A percentile compares a stretch with the other conserved stretches of the same genome.
Conservation (phyloP, 1,139 yeast genomes). For the Lodderomyces orthopsilosis region DNA sequence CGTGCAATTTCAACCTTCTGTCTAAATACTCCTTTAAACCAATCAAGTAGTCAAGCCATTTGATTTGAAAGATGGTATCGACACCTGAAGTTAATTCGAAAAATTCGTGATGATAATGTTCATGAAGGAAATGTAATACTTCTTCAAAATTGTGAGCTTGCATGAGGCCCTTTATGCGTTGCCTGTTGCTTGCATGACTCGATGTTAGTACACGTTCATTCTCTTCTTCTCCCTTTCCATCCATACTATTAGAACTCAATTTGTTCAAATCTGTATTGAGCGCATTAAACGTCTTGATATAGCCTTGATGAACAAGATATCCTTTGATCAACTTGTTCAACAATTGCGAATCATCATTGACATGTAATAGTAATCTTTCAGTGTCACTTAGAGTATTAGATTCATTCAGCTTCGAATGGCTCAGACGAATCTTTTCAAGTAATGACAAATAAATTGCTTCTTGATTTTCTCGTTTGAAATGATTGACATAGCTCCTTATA, state of each 20-base stretch:
- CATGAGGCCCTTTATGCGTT: slow-evolving; percentile 46
- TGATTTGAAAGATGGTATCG: slow-evolving; percentile 52
- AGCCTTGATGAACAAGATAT: slow-evolving; percentile 74
- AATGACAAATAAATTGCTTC: slow-evolving; percentile 13
- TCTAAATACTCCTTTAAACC: slow-evolving; percentile 24
- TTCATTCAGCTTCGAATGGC: neutral
- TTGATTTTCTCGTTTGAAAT: slow-evolving; percentile 30
- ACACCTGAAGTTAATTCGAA: slow-evolving; percentile 17
- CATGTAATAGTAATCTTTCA: slow-evolving; percentile 24
- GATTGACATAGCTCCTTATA: slow-evolving; percentile 61
- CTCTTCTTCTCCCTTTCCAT: neutral
- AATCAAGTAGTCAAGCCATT: slow-evolving; percentile 48
- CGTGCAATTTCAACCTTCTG: slow-evolving; percentile 15
- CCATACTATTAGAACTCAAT: slow-evolving; percentile 24
- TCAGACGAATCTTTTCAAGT: slow-evolving; percentile 11
- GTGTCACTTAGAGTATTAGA: slow-evolving; percentile 8
- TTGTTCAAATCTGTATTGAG: slow-evolving; percentile 47
- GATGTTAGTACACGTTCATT: neutral
- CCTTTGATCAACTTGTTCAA: slow-evolving; percentile 61
- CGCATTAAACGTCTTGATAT: slow-evolving; percentile 61
- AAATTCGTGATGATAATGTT: slow-evolving; percentile 48
- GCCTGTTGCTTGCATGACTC: slow-evolving; percentile 45
- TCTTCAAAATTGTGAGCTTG: slow-evolving; percentile 47
- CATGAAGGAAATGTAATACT: slow-evolving; percentile 41
- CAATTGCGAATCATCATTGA: slow-evolving; percentile 29